Evolutionary conservation across 225 moss, liverwort and hornwort genomes (phyloP), one percentile per base, ranked within the genome.

Genomic region (Physcomitrium patens): DNA sequence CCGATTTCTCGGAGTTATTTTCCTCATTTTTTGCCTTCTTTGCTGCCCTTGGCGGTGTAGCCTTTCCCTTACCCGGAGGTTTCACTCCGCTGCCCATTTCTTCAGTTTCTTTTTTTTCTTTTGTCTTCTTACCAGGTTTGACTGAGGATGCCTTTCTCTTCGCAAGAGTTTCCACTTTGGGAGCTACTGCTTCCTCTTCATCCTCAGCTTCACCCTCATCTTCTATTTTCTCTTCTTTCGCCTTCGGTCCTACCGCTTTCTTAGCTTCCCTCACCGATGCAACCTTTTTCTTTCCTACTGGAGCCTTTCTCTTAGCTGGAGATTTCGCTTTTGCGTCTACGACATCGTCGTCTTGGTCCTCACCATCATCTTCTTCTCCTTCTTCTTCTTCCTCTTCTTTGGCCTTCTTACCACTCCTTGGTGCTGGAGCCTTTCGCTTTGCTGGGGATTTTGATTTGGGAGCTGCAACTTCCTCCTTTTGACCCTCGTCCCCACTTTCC

Each of bases 401-500:
- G 12, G 52, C 66, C 74, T 82, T 86, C 56, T 63, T 62, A 37
- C 56, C 70, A 51, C 43, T 67, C 70, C 65, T 76, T n/a, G 64
- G 78, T 20, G 64, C 14, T 64, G 69, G 20, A 9, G 65, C 60
- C 60, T 76, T 81, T 57, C 63, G 78, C 61, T 82, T 85, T 8
- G 67, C 69, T 20, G 67, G 71, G 16, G 44, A 23, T 82, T 74
- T 65, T 13, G 66, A 7, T 72, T 86, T 67, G 0, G 44, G 76
- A 31, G 65, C 60, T 45, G 63, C 70, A 14, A 59, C 69, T 50
- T 82, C 78, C 46, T 80, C 76, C 46, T 74, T 67, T 51, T 69
- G 77, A 18, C 17, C 69, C 45, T 82, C 81, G 14, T 78, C 80
- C 60, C 65, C 76, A 56, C 28, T 27, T 69, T 58, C 81, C 51